Conservation (phyloP, 345 rosid species). For the Eutrema yunnanense region DNA sequence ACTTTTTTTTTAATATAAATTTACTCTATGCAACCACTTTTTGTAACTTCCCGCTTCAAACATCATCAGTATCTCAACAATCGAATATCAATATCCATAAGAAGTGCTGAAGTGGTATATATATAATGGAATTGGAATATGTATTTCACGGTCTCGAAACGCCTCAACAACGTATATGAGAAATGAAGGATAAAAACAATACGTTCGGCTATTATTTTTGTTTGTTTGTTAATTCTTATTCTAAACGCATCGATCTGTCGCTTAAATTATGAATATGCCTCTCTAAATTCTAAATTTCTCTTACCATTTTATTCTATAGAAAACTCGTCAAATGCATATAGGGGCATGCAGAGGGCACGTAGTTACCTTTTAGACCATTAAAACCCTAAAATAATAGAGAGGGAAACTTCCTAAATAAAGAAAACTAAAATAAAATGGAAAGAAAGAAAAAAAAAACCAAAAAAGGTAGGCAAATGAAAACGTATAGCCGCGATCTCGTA, state of each 20-base stretch:
- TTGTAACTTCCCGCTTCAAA: not conserved
- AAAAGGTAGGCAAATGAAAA: conserved; percentile 1
- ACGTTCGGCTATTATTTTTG: not conserved
- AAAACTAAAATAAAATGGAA: not conserved
- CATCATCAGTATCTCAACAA: not conserved
- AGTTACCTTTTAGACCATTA: conserved; percentile 3
- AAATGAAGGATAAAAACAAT: not conserved
- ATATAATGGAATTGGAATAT: not conserved
- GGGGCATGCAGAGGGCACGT: conserved; percentile 26
- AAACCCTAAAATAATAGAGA: not conserved
- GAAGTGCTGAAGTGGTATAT: not conserved
- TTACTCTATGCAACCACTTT: not conserved
- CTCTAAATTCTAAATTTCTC: not conserved
- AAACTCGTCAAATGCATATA: not conserved
- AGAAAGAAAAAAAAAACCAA: not conserved
- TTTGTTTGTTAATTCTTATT: not conserved
- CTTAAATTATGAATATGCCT: not conserved
- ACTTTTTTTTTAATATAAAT: no score
- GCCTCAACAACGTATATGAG: not conserved
- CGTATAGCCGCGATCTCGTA: conserved; percentile 32
- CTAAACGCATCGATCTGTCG: not conserved
- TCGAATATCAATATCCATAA: not conserved
- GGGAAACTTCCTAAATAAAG: conserved; percentile 21
- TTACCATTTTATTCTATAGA: not conserved
- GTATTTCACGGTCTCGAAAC: not conserved